Base-by-base conservation (phyloP, 139 green algal species). In the Tetradesmus lagerheimii region DNA sequence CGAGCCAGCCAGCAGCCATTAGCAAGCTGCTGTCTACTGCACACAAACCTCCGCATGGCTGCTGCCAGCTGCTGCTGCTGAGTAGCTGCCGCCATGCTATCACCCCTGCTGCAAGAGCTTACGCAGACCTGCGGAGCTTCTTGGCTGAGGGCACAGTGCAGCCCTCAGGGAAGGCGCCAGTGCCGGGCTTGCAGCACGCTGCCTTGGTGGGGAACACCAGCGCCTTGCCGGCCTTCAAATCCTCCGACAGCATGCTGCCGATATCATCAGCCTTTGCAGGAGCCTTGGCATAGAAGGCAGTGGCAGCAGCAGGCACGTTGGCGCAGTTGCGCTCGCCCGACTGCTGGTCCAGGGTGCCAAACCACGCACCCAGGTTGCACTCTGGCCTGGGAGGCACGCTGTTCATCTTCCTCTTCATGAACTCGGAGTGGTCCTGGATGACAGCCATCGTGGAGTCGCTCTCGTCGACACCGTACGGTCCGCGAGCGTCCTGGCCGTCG, bases 101-200 rank as follows among this genome's bases (percentile, higher is more conserved):
- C 8, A 35, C 12, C 27, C 0, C 29, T 78, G 31, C 67, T 67
- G 27, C 47, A 2, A 62, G 12, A 67, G 79, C 79, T 75, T 87
- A 87, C 37, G 64, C 43, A 35, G 82, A 50, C 35, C 82, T 50
- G 25, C 82, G 71, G 18, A 87, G 45, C 47, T 41, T 39, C 82
- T 78, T 77, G 11, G 71, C 71, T 31, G 64, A 67, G 16, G 85
- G 43, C 11, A 8, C 14, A 20, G 50, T 83, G 93, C 93, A 95
- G 29, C 93, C 93, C 34, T 91, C 66, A 5, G 43, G 41, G 66
- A 93, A 94, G 15, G 87, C 92, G 1, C 93, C 93, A 71, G 93
- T 90, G 23, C 93, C 93, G 8, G 92, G 89, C 80, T 83, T 90
- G 82, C 93, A 95, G 92, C 93, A 95, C 14, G 88, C 87, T 2